A percentile compares a stretch with the other conserved stretches of the same genome.
phyloP scores from a whole-genome alignment of 1,284 basidiomycete species.

The Malassezia brasiliensis region DNA sequence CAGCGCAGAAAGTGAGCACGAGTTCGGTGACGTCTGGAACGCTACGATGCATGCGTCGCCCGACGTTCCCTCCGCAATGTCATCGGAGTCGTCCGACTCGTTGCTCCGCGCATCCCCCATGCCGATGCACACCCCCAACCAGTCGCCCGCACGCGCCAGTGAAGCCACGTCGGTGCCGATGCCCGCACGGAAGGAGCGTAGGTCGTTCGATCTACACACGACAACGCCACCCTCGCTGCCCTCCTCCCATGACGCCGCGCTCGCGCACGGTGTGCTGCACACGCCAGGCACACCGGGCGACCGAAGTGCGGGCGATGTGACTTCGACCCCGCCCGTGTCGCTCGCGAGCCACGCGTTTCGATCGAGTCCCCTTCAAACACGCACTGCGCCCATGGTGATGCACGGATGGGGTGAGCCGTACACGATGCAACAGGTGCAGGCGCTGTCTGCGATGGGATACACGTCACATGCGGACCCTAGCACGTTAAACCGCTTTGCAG shows the following conservation, averaged over 20 bases:
- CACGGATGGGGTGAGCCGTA: background rate
- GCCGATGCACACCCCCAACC: background rate
- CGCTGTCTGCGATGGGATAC: background rate
- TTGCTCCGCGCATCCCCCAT: background rate
- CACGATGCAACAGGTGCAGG: background rate
- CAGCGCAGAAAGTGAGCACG: constrained; percentile 4
- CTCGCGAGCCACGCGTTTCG: background rate
- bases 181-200: no score
- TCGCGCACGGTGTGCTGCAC: background rate
- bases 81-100: background rate
- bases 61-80: background rate
- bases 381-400: background rate
- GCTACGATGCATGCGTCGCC: background rate
- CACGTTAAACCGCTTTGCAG: background rate
- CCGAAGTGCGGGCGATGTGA: background rate
- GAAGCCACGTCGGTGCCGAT: background rate
- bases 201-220: background rate
- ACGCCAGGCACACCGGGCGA: background rate
- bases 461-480: background rate
- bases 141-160: background rate
- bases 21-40: constrained; percentile 5
- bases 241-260: background rate
- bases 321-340: background rate
- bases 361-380: background rate
- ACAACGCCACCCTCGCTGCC: background rate